Percentiles rank a stretch among this genome's conserved stretches.
Evolutionary conservation across 2,329 filamentous ascomycete species (phyloP).

Genomic region (Bipolaris bicolor): DNA sequence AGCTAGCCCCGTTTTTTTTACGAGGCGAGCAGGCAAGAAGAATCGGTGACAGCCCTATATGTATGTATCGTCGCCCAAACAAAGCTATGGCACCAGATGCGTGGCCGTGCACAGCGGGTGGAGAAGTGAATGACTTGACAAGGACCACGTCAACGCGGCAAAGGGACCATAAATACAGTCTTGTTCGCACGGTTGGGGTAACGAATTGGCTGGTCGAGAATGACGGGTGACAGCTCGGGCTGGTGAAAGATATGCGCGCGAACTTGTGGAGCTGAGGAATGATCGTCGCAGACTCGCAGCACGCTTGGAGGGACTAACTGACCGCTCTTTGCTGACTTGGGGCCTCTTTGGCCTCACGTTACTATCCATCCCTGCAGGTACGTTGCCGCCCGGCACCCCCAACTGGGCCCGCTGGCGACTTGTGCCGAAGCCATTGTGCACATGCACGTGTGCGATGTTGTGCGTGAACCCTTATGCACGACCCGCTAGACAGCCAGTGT

Average conservation of each 20-base stretch:
- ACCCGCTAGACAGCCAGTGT: not conserved
- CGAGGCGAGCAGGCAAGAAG: constrained; percentile 1
- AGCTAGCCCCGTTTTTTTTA: constrained; percentile 4
- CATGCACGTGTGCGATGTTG: constrained; percentile 22
- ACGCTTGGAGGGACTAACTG: constrained; percentile 20
- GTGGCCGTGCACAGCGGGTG: not conserved
- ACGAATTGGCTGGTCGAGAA: not conserved
- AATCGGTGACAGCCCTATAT: constrained; percentile 2
- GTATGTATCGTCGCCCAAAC: constrained; percentile 1
- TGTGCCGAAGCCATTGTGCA: constrained; percentile 15
- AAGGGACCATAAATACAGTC: not conserved
- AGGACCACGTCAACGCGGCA: not conserved
- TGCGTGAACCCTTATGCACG: constrained; percentile 27
- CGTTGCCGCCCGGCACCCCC: not conserved
- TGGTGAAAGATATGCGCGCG: constrained; percentile 24
- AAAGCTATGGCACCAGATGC: not conserved
- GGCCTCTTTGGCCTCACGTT: not conserved
- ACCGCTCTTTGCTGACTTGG: constrained; percentile 31
- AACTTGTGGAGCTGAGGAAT: constrained; percentile 35
- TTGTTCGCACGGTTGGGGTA: constrained; percentile 26
- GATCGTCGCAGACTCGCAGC: constrained; percentile 17
- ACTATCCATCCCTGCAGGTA: constrained; percentile 25
- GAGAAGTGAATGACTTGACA: not conserved
- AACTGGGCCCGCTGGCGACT: constrained; percentile 18
- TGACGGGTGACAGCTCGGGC: constrained; percentile 11